Evolutionary conservation across 2,329 filamentous ascomycete species (phyloP).

Genomic region (Colletotrichum orbiculare): DNA sequence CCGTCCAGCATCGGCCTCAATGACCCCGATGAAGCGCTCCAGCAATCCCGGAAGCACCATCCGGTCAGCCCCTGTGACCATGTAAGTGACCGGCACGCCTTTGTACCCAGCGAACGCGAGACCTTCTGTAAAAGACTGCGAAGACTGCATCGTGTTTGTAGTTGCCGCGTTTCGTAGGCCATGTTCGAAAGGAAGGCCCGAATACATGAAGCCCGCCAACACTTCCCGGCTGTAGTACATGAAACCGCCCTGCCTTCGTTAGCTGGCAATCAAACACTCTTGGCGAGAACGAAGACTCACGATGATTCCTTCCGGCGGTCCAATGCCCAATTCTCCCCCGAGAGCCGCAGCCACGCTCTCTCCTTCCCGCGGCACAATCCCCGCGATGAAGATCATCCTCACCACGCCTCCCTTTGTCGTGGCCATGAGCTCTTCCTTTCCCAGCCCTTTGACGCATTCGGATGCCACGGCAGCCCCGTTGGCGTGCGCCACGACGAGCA

Average conservation of each 20-base stretch:
- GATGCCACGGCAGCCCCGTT: constrained; percentile 13
- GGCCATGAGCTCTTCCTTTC: constrained; percentile 4
- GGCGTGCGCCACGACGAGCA: constrained; percentile 14
- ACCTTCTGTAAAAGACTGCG: not conserved
- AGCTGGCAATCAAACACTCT: not conserved
- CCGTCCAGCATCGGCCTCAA: constrained; percentile 20
- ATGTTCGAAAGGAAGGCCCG: constrained; percentile 1
- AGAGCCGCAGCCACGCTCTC: constrained; percentile 5
- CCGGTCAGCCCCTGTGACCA: constrained; percentile 1
- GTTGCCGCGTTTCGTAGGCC: not conserved
- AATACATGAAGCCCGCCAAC: constrained; percentile 7
- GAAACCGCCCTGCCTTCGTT: constrained; percentile 10
- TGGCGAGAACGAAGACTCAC: not conserved
- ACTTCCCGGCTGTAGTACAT: constrained; percentile 4
- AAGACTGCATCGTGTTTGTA: constrained; percentile 8
- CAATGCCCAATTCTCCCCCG: not conserved
- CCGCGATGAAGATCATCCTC: constrained; percentile 23
- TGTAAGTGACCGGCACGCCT: constrained; percentile 3
- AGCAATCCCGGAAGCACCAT: constrained; percentile 2
- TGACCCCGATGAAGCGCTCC: constrained; percentile 10
- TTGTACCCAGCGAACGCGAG: constrained; percentile 4
- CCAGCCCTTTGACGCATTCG: constrained; percentile 5
- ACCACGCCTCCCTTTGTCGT: constrained; percentile 3
- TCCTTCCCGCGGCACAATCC: constrained; percentile 18
- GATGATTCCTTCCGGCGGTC: constrained; percentile 1